Evolutionary conservation across 2,329 filamentous ascomycete species (phyloP).

Genomic region (Cladosporium cucumerinum): DNA sequence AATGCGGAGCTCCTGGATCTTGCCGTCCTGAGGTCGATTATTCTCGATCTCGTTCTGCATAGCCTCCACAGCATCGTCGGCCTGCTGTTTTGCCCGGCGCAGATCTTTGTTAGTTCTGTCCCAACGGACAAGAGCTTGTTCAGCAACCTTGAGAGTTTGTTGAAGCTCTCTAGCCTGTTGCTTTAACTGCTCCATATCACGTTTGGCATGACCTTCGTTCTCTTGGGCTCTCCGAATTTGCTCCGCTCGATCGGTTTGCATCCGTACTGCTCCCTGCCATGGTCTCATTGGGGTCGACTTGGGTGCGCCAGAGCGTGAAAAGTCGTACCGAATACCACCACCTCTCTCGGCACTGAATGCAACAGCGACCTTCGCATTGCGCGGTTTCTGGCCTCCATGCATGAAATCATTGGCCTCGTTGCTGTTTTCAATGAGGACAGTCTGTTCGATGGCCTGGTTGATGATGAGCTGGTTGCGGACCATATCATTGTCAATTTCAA

Average conservation of each 20-base stretch:
- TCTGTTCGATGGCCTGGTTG: slow-evolving; percentile 76
- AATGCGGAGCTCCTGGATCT: slow-evolving; percentile 41
- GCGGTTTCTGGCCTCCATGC: slow-evolving; percentile 55
- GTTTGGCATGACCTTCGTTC: slow-evolving; percentile 30
- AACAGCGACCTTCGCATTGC: slow-evolving; percentile 71
- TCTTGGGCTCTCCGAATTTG: slow-evolving; percentile 43
- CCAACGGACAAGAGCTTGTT: slow-evolving; percentile 50
- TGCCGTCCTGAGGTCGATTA: slow-evolving; percentile 60
- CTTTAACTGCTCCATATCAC: slow-evolving; percentile 54
- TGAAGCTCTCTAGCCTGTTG: slow-evolving; percentile 48
- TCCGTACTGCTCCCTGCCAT: slow-evolving; percentile 59
- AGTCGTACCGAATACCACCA: slow-evolving; percentile 59
- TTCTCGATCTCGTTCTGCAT: slow-evolving; percentile 63
- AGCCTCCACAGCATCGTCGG: slow-evolving; percentile 61
- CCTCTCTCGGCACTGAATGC: slow-evolving; percentile 60
- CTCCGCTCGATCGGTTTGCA: slow-evolving; percentile 33
- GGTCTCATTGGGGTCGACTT: slow-evolving; percentile 53
- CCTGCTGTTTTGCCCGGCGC: slow-evolving; percentile 49
- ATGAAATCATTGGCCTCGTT: slow-evolving; percentile 67
- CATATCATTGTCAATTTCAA: slow-evolving; percentile 74
- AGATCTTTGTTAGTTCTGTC: slow-evolving; percentile 48
- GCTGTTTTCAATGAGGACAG: slow-evolving; percentile 69
- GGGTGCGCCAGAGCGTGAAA: slow-evolving; percentile 46
- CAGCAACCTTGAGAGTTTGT: slow-evolving; percentile 49
- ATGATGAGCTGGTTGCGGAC: slow-evolving; percentile 83